Evolutionary conservation across 208 protist genomes (phyloP).

Genomic region (Phytomonas francai): DNA sequence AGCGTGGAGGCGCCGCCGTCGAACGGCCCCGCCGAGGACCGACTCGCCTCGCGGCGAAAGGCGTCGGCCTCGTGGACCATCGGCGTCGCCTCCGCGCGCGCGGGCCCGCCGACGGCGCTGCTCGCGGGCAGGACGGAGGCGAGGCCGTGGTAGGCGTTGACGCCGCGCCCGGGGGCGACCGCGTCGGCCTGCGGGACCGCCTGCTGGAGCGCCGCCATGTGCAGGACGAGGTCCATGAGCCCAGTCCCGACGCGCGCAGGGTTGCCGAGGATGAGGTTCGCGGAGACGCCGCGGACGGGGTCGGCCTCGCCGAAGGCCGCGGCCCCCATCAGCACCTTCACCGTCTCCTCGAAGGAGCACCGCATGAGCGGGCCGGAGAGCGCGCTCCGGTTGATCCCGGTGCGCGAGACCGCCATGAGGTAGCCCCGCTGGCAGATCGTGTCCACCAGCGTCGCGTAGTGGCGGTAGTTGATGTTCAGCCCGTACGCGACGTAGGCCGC

Average conservation of each 20-base stretch:
- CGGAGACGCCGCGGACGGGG: slow-evolving; percentile 93
- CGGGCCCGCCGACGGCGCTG: slow-evolving; percentile 9
- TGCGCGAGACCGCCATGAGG: slow-evolving; percentile 95
- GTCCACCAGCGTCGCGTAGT: slow-evolving; percentile 97
- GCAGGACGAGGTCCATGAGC: slow-evolving; percentile 94
- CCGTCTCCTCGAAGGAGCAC: slow-evolving; percentile 99
- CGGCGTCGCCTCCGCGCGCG: slow-evolving; percentile 47
- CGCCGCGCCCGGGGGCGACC: slow-evolving; percentile 56
- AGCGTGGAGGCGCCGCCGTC: slow-evolving; percentile 15
- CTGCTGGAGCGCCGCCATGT: slow-evolving; percentile 85
- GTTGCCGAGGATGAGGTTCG: slow-evolving; percentile 98
- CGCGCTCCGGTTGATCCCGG: slow-evolving; percentile 94
- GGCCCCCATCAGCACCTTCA: slow-evolving; percentile 98
- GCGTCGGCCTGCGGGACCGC: slow-evolving; percentile 78
- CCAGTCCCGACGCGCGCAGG: slow-evolving; percentile 95
- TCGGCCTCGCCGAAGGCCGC: slow-evolving; percentile 95
- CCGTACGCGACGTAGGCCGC: slow-evolving; percentile 93
- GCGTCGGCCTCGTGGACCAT: slow-evolving; percentile 63
- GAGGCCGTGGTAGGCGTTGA: slow-evolving; percentile 75
- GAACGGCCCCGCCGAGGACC: slow-evolving; percentile 23
- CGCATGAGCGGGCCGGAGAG: slow-evolving; percentile 96
- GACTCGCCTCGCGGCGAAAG: slow-evolving; percentile 9
- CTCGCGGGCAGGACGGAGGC: slow-evolving; percentile 40
- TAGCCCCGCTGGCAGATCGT: slow-evolving; percentile 97
- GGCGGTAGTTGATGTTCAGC: slow-evolving; percentile 99